Conservation (phyloP, 495 filamentous ascomycete genomes). For the Xylaria sp. region DNA sequence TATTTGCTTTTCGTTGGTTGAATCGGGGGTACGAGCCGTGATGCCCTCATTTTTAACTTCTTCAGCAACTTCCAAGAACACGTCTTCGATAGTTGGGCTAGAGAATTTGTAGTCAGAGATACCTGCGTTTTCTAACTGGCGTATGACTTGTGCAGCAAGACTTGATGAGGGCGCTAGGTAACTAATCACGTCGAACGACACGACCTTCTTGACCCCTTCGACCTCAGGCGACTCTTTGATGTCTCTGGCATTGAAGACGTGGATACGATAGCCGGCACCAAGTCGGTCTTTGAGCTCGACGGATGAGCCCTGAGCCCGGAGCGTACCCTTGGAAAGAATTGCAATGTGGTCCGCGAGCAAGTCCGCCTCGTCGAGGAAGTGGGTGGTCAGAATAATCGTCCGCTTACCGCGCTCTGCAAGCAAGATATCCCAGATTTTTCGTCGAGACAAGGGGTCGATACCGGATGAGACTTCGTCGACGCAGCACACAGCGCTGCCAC, state of each 20-base stretch:
- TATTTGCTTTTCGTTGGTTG: constrained; percentile 36
- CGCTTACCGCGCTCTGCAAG: constrained; percentile 76
- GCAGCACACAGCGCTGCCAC: constrained; percentile 82
- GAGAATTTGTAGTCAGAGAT: constrained; percentile 76
- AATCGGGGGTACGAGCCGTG: constrained; percentile 30
- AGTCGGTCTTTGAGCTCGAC: constrained; percentile 75
- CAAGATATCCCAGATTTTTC: constrained; percentile 91
- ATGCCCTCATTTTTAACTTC: constrained; percentile 59
- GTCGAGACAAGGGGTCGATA: constrained; percentile 77
- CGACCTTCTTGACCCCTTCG: constrained; percentile 61
- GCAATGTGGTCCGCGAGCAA: constrained; percentile 78
- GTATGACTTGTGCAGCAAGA: constrained; percentile 70
- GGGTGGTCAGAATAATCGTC: constrained; percentile 85
- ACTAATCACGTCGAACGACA: constrained; percentile 70
- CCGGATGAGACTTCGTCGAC: constrained; percentile 88
- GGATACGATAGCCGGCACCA: constrained; percentile 79
- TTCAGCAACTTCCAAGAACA: constrained; percentile 83
- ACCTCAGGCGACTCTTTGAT: constrained; percentile 57
- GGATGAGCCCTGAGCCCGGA: constrained; percentile 76
- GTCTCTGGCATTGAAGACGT: constrained; percentile 63
- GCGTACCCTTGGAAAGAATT: constrained; percentile 73
- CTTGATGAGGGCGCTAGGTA: constrained; percentile 70
- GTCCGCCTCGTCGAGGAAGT: constrained; percentile 82
- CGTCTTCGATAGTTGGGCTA: constrained; percentile 86
- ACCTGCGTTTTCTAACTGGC: constrained; percentile 64